Percentiles rank a stretch among this genome's conserved stretches.
phyloP scores from a whole-genome alignment of 495 filamentous ascomycete species.

The Staphylotrichum longicolle region DNA sequence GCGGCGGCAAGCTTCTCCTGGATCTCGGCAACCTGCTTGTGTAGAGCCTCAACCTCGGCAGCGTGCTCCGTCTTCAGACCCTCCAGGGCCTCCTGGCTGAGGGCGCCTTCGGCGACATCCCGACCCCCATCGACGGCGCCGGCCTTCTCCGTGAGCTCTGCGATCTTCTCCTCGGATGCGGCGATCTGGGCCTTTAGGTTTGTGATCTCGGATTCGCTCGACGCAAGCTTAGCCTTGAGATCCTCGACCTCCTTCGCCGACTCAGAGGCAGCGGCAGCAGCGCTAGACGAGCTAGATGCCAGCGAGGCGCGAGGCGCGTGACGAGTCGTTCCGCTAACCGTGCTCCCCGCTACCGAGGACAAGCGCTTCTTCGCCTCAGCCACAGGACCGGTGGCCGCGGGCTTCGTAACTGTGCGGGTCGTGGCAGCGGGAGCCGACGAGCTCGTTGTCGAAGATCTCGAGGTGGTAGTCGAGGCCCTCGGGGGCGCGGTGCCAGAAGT shows the following conservation, averaged over 20 bases:
- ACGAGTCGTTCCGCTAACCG: conserved; percentile 25
- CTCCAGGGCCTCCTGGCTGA: conserved; percentile 43
- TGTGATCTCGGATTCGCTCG: conserved; percentile 47
- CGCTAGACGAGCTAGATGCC: conserved; percentile 34
- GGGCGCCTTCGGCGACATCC: conserved; percentile 22
- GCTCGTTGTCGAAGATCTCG: conserved; percentile 29
- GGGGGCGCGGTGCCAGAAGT: conserved; percentile 32
- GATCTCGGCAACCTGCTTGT: conserved; percentile 41
- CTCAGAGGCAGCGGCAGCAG: conserved; percentile 33
- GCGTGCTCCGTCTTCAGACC: conserved; percentile 48
- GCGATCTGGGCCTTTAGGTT: conserved; percentile 50
- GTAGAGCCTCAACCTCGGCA: conserved; percentile 43
- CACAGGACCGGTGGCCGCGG: conserved; percentile 36
- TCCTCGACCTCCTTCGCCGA: conserved; percentile 51
- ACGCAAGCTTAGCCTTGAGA: conserved; percentile 49
- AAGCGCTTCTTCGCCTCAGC: conserved; percentile 52
- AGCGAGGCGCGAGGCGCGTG: conserved; percentile 43
- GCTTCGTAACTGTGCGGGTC: conserved; percentile 33
- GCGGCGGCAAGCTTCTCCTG: conserved; percentile 44
- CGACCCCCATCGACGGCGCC: conserved; percentile 25
- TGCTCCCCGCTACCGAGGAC: conserved; percentile 33
- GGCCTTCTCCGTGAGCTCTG: conserved; percentile 41
- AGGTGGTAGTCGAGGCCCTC: conserved; percentile 30
- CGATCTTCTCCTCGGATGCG: conserved; percentile 44
- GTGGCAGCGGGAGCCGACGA: conserved; percentile 29